Evolutionary conservation across 2,329 filamentous ascomycete genomes (phyloP).

Genomic region (Myriosclerotinia scirpicola): DNA sequence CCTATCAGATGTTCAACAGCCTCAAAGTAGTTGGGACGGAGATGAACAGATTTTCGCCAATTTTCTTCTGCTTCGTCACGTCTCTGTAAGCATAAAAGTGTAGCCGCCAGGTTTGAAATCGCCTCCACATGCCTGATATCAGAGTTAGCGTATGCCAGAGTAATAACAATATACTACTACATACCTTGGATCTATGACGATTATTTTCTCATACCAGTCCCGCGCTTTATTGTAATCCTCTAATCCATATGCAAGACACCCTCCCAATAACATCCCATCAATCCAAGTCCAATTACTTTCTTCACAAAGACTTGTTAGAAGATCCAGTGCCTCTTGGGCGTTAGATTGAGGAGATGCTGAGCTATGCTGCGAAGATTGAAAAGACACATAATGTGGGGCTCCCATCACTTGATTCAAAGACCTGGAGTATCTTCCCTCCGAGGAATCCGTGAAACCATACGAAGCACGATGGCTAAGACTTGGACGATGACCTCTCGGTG

Average conservation of each 20-base stretch:
- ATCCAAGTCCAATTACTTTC: conserved; percentile 86
- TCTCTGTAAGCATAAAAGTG: conserved; percentile 78
- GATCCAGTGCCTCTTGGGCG: conserved; percentile 65
- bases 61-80: conserved; percentile 80
- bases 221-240: conserved; percentile 78
- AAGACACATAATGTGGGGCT: conserved; percentile 35
- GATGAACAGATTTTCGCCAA: conserved; percentile 81
- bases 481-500: conserved; percentile 5
- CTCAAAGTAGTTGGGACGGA: conserved; percentile 87
- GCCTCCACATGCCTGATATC: conserved; percentile 72
- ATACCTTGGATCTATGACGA: conserved; percentile 56
- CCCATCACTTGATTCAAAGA: conserved; percentile 30
- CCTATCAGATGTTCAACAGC: conserved; percentile 93
- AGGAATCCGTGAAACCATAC: conserved; percentile 13
- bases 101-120: conserved; percentile 88
- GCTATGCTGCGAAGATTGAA: conserved; percentile 29
- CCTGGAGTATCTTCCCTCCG: conserved; percentile 27
- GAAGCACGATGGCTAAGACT: conserved; percentile 14
- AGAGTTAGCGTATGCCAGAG: conserved; percentile 20
- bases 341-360: conserved; percentile 40
- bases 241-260: conserved; percentile 87
- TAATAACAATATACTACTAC: conserved; percentile 30
- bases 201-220: conserved; percentile 69
- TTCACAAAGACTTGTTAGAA: conserved; percentile 72
- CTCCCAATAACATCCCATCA: conserved; percentile 87